phyloP scores from a whole-genome alignment of 176 grass and related monocot species.

The Pontederia crassipes region DNA sequence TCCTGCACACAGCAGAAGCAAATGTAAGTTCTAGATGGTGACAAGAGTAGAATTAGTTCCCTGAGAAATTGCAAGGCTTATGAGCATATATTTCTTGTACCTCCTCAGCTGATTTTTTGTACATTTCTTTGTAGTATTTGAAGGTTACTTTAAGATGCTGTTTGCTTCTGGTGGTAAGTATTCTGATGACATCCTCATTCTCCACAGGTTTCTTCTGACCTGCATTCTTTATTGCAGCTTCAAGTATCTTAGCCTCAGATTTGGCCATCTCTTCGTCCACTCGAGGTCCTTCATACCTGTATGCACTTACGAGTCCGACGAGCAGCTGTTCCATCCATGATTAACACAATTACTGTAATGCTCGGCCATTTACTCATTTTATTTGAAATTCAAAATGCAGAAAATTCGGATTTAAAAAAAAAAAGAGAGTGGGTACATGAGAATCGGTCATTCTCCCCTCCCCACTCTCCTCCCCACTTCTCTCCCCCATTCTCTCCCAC shows the following conservation, averaged over 20 bases:
- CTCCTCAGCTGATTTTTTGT: conserved; percentile 39
- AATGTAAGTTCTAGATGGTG: neutral
- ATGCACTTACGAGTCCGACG: conserved; percentile 78
- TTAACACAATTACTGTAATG: neutral
- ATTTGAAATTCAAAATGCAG: too few relatives aligned
- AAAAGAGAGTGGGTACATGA: too few relatives aligned
- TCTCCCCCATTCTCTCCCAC: too few relatives aligned
- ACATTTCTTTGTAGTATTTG: conserved; percentile 60
- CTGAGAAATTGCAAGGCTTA: neutral
- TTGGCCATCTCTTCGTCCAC: conserved; percentile 46
- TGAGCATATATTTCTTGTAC: conserved; percentile 1
- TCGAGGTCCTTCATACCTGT: conserved; percentile 61
- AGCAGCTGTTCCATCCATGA: conserved; percentile 32
- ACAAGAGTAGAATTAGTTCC: neutral
- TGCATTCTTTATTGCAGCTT: conserved; percentile 32
- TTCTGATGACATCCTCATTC: conserved; percentile 54
- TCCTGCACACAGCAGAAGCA: conserved; percentile 22
- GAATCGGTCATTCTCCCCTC: too few relatives aligned
- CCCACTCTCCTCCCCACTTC: too few relatives aligned
- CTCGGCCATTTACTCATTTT: too few relatives aligned
- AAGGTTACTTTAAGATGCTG: conserved; percentile 48
- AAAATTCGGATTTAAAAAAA: too few relatives aligned
- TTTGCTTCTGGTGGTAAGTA: conserved; percentile 85
- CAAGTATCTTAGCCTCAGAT: conserved; percentile 60
- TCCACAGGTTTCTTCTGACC: conserved; percentile 32